phyloP scores from a whole-genome alignment of 352 stramenopile genomes.

The Phytopythium sindhum region DNA sequence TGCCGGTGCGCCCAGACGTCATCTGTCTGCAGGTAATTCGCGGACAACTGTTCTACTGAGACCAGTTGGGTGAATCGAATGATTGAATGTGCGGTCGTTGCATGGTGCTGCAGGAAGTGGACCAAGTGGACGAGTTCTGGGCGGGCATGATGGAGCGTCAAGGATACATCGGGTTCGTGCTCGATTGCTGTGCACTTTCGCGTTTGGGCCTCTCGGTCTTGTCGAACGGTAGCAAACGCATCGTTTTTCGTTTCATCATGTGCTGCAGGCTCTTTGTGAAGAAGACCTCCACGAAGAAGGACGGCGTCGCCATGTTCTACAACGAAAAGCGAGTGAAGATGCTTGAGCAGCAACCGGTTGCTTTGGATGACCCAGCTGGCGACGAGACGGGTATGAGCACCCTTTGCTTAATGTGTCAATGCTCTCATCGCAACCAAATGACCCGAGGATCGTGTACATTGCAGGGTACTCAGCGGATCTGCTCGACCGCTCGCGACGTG shows the following conservation, averaged over 20 bases:
- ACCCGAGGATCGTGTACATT: neutral
- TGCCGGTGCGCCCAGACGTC: constrained; percentile 65
- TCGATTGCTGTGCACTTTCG: neutral
- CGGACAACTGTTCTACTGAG: too few species aligned
- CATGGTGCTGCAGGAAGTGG: constrained; percentile 49
- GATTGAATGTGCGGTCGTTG: neutral
- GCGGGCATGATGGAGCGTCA: constrained; percentile 41
- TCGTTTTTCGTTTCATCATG: neutral
- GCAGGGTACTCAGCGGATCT: constrained; percentile 56
- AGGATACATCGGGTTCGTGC: constrained; percentile 58
- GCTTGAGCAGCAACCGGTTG: constrained; percentile 34
- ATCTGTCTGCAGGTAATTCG: constrained; percentile 69
- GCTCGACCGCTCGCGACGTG: constrained; percentile 36
- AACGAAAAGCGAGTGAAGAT: constrained; percentile 42
- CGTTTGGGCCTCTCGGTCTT: neutral
- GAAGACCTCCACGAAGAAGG: constrained; percentile 56
- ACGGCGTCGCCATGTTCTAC: constrained; percentile 79
- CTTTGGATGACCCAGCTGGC: constrained; percentile 45
- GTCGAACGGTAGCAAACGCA: neutral
- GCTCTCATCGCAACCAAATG: neutral
- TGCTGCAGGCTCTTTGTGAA: constrained; percentile 59
- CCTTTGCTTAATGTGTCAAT: too few species aligned
- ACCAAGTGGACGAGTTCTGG: constrained; percentile 79
- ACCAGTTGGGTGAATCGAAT: too few species aligned
- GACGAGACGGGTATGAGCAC: constrained; percentile 54